Conservation (phyloP, 768 basidiomycete species). For the Termitomyces sp. region DNA sequence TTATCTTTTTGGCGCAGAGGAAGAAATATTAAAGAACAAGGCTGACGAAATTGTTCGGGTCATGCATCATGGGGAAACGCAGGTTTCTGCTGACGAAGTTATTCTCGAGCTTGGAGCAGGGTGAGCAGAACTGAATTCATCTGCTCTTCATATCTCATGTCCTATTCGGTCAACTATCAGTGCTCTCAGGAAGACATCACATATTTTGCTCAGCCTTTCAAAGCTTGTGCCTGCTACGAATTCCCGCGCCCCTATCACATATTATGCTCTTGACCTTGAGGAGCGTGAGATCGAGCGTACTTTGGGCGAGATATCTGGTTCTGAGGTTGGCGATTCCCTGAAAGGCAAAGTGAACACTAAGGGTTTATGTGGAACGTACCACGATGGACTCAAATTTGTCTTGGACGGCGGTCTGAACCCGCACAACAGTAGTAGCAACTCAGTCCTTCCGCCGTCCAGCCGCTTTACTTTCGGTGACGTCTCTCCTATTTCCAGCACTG, state of each 20-base stretch:
- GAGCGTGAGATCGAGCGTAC: conserved; percentile 79
- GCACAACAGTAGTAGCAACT: conserved; percentile 2
- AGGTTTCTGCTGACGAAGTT: conserved; percentile 39
- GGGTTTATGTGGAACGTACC: conserved; percentile 90
- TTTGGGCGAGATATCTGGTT: conserved; percentile 56
- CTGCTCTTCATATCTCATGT: neutral
- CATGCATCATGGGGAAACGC: conserved; percentile 50
- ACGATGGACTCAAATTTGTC: conserved; percentile 81
- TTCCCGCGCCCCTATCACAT: conserved; percentile 53
- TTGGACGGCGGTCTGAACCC: conserved; percentile 51
- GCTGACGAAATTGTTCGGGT: conserved; percentile 67
- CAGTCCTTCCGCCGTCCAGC: conserved; percentile 4
- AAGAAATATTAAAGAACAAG: conserved; percentile 70
- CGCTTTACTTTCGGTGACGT: conserved; percentile 18
- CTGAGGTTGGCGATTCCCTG: conserved; percentile 56
- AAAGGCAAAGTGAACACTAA: conserved; percentile 70
- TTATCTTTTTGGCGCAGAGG: conserved; percentile 87
- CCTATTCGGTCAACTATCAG: conserved; percentile 30
- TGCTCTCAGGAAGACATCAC: conserved; percentile 83
- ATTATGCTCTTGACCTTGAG: conserved; percentile 93
- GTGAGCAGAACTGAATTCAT: conserved; percentile 37
- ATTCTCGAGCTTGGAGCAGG: conserved; percentile 93
- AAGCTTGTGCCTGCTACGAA: conserved; percentile 33
- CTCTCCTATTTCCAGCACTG: conserved; percentile 34
- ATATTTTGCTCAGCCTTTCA: conserved; percentile 70